Conservation (phyloP, 768 basidiomycete genomes). For the Hysterangium stoloniferum region DNA sequence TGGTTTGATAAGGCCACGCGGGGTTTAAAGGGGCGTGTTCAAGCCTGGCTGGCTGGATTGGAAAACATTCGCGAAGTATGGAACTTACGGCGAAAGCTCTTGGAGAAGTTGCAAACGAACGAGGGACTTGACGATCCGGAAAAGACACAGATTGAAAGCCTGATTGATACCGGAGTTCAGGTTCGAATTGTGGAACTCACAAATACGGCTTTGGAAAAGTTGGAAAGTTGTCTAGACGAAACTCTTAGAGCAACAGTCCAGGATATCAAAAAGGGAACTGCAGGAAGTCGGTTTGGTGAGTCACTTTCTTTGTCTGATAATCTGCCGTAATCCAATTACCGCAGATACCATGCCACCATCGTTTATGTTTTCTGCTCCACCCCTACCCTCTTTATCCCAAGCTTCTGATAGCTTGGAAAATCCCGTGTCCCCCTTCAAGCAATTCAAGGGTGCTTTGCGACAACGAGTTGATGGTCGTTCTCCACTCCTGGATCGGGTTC, state of each 20-base stretch:
- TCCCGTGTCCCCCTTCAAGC: constrained; percentile 43
- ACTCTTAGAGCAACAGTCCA: constrained; percentile 25
- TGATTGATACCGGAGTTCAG: constrained; percentile 50
- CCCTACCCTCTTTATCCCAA: constrained; percentile 38
- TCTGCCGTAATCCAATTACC: constrained; percentile 7
- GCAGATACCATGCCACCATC: constrained; percentile 45
- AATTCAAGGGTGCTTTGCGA: constrained; percentile 52
- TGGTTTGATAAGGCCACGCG: constrained; percentile 58
- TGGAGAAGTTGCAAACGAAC: constrained; percentile 33
- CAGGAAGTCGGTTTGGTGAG: constrained; percentile 25
- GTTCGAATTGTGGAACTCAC: constrained; percentile 52
- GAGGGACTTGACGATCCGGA: constrained; percentile 45
- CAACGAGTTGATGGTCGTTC: constrained; percentile 63
- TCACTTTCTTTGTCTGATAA: background rate
- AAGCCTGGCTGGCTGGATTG: constrained; percentile 53
- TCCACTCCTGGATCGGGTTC: constrained; percentile 47
- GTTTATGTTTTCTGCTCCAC: constrained; percentile 48
- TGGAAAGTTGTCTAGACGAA: constrained; percentile 34
- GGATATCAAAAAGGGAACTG: constrained; percentile 23
- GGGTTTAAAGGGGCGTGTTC: constrained; percentile 37
- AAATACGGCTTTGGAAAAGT: constrained; percentile 41
- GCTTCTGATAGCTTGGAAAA: constrained; percentile 26
- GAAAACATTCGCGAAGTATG: constrained; percentile 62
- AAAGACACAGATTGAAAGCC: constrained; percentile 29
- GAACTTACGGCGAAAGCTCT: constrained; percentile 45